phyloP scores from a whole-genome alignment of 805 yeast species.

The Metschnikowia henanensis region DNA sequence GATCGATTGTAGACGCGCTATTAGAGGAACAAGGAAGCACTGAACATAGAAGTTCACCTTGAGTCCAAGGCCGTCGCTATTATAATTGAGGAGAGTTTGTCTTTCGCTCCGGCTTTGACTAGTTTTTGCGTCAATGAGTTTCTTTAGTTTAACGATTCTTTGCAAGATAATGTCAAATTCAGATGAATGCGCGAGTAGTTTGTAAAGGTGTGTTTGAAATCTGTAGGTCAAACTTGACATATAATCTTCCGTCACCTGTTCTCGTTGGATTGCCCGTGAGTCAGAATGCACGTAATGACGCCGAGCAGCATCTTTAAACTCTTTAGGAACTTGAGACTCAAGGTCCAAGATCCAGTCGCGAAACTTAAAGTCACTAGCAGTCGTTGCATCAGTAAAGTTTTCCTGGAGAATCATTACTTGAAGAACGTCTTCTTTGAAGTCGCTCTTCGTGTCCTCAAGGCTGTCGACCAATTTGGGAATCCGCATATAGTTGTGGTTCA shows the following conservation, averaged over 20 bases:
- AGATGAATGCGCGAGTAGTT: constrained; percentile 53
- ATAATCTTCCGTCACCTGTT: constrained; percentile 40
- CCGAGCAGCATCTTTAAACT: constrained; percentile 32
- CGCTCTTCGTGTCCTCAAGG: constrained; percentile 60
- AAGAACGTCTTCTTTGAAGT: constrained; percentile 61
- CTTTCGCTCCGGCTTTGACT: constrained; percentile 19
- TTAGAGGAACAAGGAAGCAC: constrained; percentile 45
- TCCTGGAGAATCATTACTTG: constrained; percentile 54
- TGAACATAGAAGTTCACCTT: constrained; percentile 25
- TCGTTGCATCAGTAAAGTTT: constrained; percentile 33
- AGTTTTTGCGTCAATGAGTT: constrained; percentile 18
- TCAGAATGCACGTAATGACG: constrained; percentile 27
- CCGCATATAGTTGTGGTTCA: constrained; percentile 46
- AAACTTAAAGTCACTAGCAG: constrained; percentile 37
- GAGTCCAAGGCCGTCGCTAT: constrained; percentile 6
- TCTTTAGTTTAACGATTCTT: constrained; percentile 31
- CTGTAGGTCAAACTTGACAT: constrained; percentile 52
- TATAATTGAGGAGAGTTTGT: constrained; percentile 7
- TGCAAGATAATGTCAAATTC: constrained; percentile 53
- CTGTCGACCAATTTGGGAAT: constrained; percentile 60
- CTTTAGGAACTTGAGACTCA: constrained; percentile 43
- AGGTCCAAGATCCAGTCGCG: constrained; percentile 68
- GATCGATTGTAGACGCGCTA: constrained; percentile 44
- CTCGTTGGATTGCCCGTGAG: constrained; percentile 24
- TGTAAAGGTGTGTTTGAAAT: constrained; percentile 52